These are phyloP conservation scores for Yamadazyma buinensis DNA, from an alignment of 1,139 yeast species.

Conservation along the genomic window DNA sequence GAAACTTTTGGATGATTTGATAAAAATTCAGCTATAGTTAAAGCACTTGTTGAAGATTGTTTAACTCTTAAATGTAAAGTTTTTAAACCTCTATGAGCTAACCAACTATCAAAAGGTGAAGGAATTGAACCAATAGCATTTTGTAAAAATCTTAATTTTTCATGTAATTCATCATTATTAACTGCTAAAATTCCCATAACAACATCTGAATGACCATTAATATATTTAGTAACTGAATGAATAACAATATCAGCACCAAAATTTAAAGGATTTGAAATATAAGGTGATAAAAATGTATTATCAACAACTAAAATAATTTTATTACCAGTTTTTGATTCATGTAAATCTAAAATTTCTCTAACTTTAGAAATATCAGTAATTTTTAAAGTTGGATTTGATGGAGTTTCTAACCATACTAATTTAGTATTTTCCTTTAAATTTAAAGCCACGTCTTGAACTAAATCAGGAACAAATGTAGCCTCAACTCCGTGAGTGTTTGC, in stretches of 20 bases:
- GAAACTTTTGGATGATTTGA: conserved; percentile 48
- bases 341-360: conserved; percentile 45
- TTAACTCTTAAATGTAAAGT: conserved; percentile 78
- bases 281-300: conserved; percentile 93
- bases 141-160: conserved; percentile 70
- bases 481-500: conserved; percentile 77
- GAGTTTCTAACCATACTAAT: conserved; percentile 87
- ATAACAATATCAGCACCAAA: conserved; percentile 86
- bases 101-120: conserved; percentile 89
- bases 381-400: conserved; percentile 81
- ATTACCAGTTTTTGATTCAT: conserved; percentile 44
- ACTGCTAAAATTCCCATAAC: conserved; percentile 84
- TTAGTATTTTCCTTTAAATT: conserved; percentile 60
- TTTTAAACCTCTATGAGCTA: conserved; percentile 89
- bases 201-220: conserved; percentile 91
- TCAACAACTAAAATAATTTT: conserved; percentile 72
- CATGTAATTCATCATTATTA: conserved; percentile 58
- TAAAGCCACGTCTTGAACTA: conserved; percentile 55
- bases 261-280: conserved; percentile 77
- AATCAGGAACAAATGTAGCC: conserved; percentile 64
- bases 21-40: conserved; percentile 67
- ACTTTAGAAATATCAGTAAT: conserved; percentile 70
- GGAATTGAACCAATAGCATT: conserved; percentile 89
- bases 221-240: conserved; percentile 87
- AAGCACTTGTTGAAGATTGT: conserved; percentile 66